Evolutionary conservation across 331 rosid genomes (phyloP), one percentile per base, ranked within the genome.

Genomic region (Malus hybrid): DNA sequence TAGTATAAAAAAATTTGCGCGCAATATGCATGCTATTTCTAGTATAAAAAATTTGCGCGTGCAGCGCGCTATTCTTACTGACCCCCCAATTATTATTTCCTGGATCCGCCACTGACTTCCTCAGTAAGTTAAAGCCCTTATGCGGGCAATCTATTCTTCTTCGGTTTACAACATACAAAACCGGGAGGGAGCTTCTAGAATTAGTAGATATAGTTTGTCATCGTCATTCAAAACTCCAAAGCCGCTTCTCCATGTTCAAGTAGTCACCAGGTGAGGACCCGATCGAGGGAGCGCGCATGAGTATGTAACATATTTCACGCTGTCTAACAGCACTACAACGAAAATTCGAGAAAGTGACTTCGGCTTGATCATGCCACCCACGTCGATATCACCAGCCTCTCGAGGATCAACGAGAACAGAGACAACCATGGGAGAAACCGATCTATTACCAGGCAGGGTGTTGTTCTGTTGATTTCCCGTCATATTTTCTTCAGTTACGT

Each of bases 321-420:
- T 95, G 72, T 95, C 99, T 2, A 92, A 70, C 28, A 95, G 87
- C 82, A 95, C 87, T 1, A 92, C 98, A 42, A 95, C 98, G 0
- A 92, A 95, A 5, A 95, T 86, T 80, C 97, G 84, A 14, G 99
- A 81, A 63, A 92, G 88, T 1, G 99, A 89, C 78, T 92, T 95
- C 6, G 94, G 94, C 29, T 80, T 73, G 71, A 95, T 88, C 81
- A 88, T 69, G 44, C 94, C 93, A 69, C 89, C 99, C 18, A 87
- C 91, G 12, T 87, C 95, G 31, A 76, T 59, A 31, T 90, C 90
- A 29, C 88, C 89, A 0, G 76, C 86, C 84, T 92, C 99, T 80
- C 93, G 86, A 54, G 99, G 99, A 86, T 95, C 99, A 73, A 92
- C 75, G 64, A 95, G 99, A 36, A 95, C 97, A 1, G 99, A 95